Evolutionary conservation across 257 asterid species (phyloP).

Genomic region (Petrea volubilis): DNA sequence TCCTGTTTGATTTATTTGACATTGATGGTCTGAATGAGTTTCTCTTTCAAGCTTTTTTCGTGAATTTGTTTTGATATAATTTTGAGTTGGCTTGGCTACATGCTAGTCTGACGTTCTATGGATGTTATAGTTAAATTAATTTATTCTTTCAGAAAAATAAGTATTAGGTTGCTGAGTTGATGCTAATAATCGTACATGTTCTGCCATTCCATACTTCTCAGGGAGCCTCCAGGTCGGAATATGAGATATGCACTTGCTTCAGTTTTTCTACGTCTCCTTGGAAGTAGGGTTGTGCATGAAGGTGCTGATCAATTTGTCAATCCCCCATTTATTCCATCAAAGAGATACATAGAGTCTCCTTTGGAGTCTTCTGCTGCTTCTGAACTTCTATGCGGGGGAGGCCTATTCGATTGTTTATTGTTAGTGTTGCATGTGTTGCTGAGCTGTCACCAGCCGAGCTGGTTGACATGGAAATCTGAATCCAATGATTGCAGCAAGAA

Average conservation of each 20-base stretch:
- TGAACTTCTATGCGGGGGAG: slow-evolving; percentile 53
- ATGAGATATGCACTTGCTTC: slow-evolving; percentile 82
- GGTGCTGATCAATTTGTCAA: slow-evolving; percentile 57
- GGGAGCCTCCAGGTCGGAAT: slow-evolving; percentile 47
- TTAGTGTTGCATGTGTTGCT: slow-evolving; percentile 87
- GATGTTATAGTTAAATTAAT: too few species aligned
- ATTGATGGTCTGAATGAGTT: neutral
- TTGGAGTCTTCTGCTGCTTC: slow-evolving; percentile 50
- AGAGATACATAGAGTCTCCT: slow-evolving; percentile 56
- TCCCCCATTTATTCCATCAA: slow-evolving; percentile 41
- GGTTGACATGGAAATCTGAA: slow-evolving; percentile 71
- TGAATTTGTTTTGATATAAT: neutral
- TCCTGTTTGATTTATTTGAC: neutral
- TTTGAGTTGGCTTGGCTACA: neutral
- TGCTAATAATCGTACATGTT: neutral
- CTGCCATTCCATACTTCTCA: slow-evolving; percentile 14
- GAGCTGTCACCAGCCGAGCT: slow-evolving; percentile 84
- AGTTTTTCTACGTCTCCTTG: slow-evolving; percentile 81
- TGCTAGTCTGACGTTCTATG: too few species aligned
- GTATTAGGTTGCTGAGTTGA: neutral
- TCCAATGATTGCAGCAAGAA: slow-evolving; percentile 51
- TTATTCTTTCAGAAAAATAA: neutral
- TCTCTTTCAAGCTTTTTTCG: too few species aligned
- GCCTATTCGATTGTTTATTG: slow-evolving; percentile 77
- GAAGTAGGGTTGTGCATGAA: slow-evolving; percentile 91